These are phyloP conservation scores for Aspergillus fumigatus DNA, from an alignment of 2,329 filamentous ascomycete species.

Conservation along the genomic window DNA sequence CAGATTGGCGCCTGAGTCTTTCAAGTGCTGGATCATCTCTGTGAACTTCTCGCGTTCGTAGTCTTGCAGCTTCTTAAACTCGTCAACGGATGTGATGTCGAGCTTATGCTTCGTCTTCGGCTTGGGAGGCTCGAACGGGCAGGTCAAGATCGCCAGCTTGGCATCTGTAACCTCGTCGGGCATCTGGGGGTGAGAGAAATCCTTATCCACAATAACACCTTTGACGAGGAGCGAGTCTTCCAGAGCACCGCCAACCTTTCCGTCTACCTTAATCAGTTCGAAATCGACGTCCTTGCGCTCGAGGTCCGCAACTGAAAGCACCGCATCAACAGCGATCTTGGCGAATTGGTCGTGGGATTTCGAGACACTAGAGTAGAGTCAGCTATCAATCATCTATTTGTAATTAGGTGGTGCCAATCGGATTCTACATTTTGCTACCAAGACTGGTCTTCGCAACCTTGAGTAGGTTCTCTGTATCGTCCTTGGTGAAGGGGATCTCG, in stretches of 20 bases:
- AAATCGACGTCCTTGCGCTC: slow-evolving; percentile 98
- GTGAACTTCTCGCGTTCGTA: slow-evolving; percentile 96
- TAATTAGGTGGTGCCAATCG: not conserved
- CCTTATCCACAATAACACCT: slow-evolving; percentile 98
- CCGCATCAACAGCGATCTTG: slow-evolving; percentile 93
- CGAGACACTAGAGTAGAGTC: slow-evolving; percentile 58
- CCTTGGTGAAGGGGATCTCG: slow-evolving; percentile 75
- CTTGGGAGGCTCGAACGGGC: slow-evolving; percentile 97
- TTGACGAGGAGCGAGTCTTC: slow-evolving; percentile 94
- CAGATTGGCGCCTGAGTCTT: slow-evolving; percentile 92
- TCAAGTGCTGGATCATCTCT: slow-evolving; percentile 98
- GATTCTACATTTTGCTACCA: slow-evolving; percentile 78
- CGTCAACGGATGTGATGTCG: slow-evolving; percentile 92
- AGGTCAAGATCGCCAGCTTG: slow-evolving; percentile 95
- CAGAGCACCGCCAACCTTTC: slow-evolving; percentile 89
- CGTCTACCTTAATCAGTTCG: slow-evolving; percentile 98
- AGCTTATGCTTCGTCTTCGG: slow-evolving; percentile 99
- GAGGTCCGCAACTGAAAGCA: slow-evolving; percentile 91
- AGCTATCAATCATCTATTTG: slow-evolving; percentile 1
- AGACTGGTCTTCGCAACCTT: slow-evolving; percentile 94
- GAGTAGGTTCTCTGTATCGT: slow-evolving; percentile 78
- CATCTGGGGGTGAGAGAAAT: slow-evolving; percentile 99
- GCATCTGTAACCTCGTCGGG: slow-evolving; percentile 90
- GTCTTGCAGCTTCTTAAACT: slow-evolving; percentile 95
- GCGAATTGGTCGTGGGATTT: slow-evolving; percentile 98